A percentile compares a stretch with the other conserved stretches of the same genome.
Evolutionary conservation across 1,284 basidiomycete species (phyloP).

Genomic region (Microbotryomycetes sp.): DNA sequence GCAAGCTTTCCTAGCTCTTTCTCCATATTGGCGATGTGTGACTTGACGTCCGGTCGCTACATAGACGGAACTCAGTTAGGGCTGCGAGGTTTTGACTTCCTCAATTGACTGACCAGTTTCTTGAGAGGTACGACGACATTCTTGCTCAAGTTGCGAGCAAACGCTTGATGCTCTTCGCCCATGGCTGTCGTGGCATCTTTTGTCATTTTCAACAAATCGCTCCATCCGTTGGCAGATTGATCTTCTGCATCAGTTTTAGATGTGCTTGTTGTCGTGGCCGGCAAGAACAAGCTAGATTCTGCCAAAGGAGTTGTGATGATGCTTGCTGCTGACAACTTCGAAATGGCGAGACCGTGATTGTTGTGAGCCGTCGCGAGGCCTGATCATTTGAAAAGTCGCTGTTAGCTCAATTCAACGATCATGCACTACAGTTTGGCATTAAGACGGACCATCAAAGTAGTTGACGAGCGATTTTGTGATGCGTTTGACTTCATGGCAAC

Average conservation of each 20-base stretch:
- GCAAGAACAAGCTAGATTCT: slow-evolving; percentile 25
- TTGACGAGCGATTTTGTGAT: slow-evolving; percentile 17
- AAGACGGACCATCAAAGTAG: slow-evolving; percentile 15
- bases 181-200: slow-evolving; percentile 12
- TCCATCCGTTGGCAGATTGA: slow-evolving; percentile 17
- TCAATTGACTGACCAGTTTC: slow-evolving; percentile 18
- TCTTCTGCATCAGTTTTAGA: background rate
- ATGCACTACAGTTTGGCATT: background rate
- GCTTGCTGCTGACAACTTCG: slow-evolving; percentile 4
- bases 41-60: slow-evolving; percentile 21
- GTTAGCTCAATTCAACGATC: background rate
- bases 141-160: slow-evolving; percentile 15
- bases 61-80: background rate
- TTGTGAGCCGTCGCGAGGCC: slow-evolving; percentile 20
- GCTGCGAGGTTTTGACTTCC: background rate
- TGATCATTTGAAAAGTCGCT: background rate
- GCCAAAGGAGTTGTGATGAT: slow-evolving; percentile 21
- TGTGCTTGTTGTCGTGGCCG: background rate
- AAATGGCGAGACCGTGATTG: slow-evolving; percentile 11
- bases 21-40: slow-evolving; percentile 21
- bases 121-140: slow-evolving; percentile 28
- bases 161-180: slow-evolving; percentile 11
- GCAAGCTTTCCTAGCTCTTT: slow-evolving; percentile 18
- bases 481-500: slow-evolving; percentile 22
- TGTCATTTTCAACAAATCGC: slow-evolving; percentile 16